Evolutionary conservation across 192 early-diverging fungal species (phyloP).

Genomic region (Geosiphon pyriformis): DNA sequence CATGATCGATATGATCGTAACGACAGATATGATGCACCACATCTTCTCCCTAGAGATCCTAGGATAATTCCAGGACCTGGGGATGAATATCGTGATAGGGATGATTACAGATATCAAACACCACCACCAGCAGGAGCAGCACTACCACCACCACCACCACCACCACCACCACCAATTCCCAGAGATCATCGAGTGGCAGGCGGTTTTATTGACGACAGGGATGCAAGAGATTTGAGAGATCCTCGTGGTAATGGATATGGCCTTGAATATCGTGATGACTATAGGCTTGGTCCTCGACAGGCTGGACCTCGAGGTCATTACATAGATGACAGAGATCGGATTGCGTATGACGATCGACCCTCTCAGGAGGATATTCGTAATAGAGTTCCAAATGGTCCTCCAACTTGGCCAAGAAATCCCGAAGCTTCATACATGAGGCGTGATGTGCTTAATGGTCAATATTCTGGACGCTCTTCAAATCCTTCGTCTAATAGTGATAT

Average conservation of each 20-base stretch:
- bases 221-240: neutral
- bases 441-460: neutral
- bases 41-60: neutral
- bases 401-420: neutral
- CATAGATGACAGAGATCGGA: neutral
- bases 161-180: neutral
- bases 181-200: neutral
- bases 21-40: neutral
- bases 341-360: neutral
- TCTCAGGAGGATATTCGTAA: conserved; percentile 2
- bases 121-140: too few relatives aligned
- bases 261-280: neutral
- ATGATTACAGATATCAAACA: conserved; percentile 4
- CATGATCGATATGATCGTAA: neutral
- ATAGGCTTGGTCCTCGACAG: neutral
- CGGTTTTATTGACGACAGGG: neutral
- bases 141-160: neutral
- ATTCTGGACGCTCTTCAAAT: neutral
- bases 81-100: conserved; percentile 11
- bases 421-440: neutral
- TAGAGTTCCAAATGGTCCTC: neutral
- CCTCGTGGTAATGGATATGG: neutral
- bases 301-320: neutral
- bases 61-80: neutral
- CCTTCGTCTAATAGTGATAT: neutral